phyloP scores from a whole-genome alignment of 208 protist genomes.

The Willaertia magna region DNA sequence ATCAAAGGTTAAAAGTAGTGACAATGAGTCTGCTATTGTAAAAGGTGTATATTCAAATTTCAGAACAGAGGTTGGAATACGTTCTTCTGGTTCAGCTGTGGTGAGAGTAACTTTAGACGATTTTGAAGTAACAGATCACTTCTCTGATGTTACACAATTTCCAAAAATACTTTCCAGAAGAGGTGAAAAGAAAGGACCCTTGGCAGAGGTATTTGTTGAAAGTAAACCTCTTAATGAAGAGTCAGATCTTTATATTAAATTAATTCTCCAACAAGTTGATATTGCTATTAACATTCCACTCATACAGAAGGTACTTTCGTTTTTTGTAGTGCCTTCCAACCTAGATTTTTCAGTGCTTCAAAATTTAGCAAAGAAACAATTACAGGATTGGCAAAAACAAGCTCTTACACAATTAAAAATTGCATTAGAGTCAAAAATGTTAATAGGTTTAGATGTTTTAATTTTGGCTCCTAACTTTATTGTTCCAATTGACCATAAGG shows the following conservation, averaged over 20 bases:
- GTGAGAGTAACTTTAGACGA: not conserved
- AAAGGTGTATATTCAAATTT: not conserved
- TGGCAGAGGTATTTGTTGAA: not conserved
- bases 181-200: not conserved
- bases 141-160: not conserved
- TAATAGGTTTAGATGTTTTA: not conserved
- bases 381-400: not conserved
- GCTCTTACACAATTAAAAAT: not conserved
- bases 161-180: not conserved
- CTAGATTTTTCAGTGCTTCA: not conserved
- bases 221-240: not conserved
- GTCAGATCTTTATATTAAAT: not conserved
- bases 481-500: not conserved
- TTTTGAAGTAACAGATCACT: not conserved
- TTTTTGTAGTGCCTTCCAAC: not conserved
- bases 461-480: constrained; percentile 3
- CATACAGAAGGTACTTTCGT: not conserved
- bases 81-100: not conserved
- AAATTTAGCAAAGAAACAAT: not conserved
- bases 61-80: not conserved
- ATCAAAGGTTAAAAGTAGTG: not conserved
- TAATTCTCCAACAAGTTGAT: not conserved
- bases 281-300: not conserved
- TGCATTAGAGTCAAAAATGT: not conserved
- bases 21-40: not conserved